These are phyloP conservation scores for Leptographium flavum DNA, from an alignment of 2,329 filamentous ascomycete genomes.

Conservation along the genomic window DNA sequence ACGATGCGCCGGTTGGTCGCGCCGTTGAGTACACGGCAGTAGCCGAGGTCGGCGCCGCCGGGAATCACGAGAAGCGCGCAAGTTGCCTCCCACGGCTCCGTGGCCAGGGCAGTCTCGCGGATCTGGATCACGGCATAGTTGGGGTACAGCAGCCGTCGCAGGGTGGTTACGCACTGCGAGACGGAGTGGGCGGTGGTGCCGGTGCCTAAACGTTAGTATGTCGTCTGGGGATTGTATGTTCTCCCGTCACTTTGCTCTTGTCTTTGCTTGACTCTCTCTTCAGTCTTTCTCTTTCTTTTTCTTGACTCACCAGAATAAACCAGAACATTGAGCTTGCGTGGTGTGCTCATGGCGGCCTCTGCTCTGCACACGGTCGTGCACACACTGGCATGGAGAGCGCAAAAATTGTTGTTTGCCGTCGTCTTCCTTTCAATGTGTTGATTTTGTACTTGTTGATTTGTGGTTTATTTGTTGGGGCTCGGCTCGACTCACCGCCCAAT, in stretches of 20 bases:
- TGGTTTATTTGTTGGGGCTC: too few species aligned
- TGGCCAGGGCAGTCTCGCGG: conserved; percentile 61
- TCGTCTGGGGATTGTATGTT: too few species aligned
- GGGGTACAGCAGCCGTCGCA: conserved; percentile 73
- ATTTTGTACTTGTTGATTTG: too few species aligned
- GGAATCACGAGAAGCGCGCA: conserved; percentile 87
- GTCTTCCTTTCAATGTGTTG: too few species aligned
- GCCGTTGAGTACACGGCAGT: conserved; percentile 78
- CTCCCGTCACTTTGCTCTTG: background rate
- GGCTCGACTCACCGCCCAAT: too few species aligned
- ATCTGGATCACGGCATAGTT: conserved; percentile 89
- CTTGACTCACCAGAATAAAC: conserved; percentile 67
- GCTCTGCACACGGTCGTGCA: too few species aligned
- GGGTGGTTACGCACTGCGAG: conserved; percentile 72
- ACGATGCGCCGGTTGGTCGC: conserved; percentile 71
- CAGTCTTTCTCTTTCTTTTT: background rate
- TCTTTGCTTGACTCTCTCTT: too few species aligned
- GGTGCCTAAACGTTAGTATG: conserved; percentile 58
- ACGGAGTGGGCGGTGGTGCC: conserved; percentile 83
- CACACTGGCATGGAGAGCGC: too few species aligned
- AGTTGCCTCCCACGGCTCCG: conserved; percentile 79
- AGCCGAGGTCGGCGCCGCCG: conserved; percentile 85
- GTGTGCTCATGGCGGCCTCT: background rate
- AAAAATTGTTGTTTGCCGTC: too few species aligned
- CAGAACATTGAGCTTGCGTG: conserved; percentile 74